Evolutionary conservation across 2,329 filamentous ascomycete genomes (phyloP).

Genomic region (Pleomassaria siparia): DNA sequence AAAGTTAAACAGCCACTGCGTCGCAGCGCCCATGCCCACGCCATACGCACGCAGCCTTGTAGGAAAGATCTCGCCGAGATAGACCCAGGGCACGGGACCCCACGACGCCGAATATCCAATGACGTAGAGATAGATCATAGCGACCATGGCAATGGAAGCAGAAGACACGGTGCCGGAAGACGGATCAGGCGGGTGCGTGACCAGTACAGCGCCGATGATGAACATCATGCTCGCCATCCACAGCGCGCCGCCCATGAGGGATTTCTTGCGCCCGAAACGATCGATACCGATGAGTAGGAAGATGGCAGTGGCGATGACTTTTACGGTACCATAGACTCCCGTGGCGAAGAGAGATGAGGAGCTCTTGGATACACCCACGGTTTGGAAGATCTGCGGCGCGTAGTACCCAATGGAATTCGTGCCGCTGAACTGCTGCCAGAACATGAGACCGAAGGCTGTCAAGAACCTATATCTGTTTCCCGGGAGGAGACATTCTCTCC

Average conservation of each 20-base stretch:
- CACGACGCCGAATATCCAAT: slow-evolving; percentile 37
- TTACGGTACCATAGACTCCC: slow-evolving; percentile 42
- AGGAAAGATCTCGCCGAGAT: slow-evolving; percentile 32
- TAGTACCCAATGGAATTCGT: slow-evolving; percentile 48
- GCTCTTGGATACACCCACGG: slow-evolving; percentile 40
- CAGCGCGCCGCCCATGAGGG: slow-evolving; percentile 33
- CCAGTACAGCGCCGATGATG: slow-evolving; percentile 39
- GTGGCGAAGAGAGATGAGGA: slow-evolving; percentile 39
- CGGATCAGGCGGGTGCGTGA: slow-evolving; percentile 35
- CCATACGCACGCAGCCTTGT: slow-evolving; percentile 33
- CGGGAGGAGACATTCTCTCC: slow-evolving; percentile 32
- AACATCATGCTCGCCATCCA: slow-evolving; percentile 36
- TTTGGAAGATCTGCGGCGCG: slow-evolving; percentile 44
- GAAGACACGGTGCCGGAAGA: slow-evolving; percentile 41
- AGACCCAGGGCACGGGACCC: slow-evolving; percentile 31
- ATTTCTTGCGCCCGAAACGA: slow-evolving; percentile 33
- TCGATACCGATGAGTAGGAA: slow-evolving; percentile 39
- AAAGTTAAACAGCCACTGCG: slow-evolving; percentile 36
- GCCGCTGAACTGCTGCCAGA: slow-evolving; percentile 49
- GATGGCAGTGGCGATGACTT: slow-evolving; percentile 34
- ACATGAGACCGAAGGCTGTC: slow-evolving; percentile 39
- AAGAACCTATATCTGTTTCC: slow-evolving; percentile 41
- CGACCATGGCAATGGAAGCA: slow-evolving; percentile 46
- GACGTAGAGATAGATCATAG: slow-evolving; percentile 38
- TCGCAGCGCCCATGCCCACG: slow-evolving; percentile 32